These are phyloP conservation scores for Pinus taeda DNA, from an alignment of 75 land plant species.

Conservation along the genomic window DNA sequence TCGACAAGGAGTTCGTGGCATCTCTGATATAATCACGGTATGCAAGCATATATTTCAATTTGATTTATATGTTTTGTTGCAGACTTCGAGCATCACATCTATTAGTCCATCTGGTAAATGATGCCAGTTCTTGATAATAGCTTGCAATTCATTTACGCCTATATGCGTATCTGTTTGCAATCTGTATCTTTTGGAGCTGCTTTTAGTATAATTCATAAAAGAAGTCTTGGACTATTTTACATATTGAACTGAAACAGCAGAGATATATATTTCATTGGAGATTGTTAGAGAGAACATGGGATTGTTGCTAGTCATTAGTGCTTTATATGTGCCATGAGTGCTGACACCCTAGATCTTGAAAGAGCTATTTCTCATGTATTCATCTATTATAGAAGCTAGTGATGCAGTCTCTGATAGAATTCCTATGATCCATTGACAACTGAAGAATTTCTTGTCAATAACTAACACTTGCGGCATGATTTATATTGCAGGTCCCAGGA, in stretches of 20 bases:
- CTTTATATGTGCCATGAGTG: neutral
- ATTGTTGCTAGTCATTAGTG: neutral
- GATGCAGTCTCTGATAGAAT: too few species aligned
- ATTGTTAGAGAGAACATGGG: neutral
- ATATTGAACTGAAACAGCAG: neutral
- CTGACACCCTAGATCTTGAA: neutral
- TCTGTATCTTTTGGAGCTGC: neutral
- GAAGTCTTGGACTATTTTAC: neutral
- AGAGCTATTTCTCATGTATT: neutral
- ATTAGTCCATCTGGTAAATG: neutral
- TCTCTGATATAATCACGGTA: conserved; percentile 97
- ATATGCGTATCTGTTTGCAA: neutral
- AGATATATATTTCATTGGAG: neutral
- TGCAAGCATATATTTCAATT: neutral
- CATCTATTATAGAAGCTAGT: too few species aligned
- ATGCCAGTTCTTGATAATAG: neutral
- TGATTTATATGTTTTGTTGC: conserved; percentile 2
- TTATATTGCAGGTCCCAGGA: conserved; percentile 75
- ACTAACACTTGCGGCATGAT: neutral
- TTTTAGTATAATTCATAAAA: neutral
- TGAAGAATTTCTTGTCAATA: conserved; percentile 1
- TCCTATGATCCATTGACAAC: too few species aligned
- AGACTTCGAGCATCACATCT: neutral
- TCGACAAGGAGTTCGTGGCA: conserved; percentile 97
- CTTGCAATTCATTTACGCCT: neutral